phyloP scores from a whole-genome alignment of 371 early-diverging fungal species.

The Batrachochytrium dendrobatidis region DNA sequence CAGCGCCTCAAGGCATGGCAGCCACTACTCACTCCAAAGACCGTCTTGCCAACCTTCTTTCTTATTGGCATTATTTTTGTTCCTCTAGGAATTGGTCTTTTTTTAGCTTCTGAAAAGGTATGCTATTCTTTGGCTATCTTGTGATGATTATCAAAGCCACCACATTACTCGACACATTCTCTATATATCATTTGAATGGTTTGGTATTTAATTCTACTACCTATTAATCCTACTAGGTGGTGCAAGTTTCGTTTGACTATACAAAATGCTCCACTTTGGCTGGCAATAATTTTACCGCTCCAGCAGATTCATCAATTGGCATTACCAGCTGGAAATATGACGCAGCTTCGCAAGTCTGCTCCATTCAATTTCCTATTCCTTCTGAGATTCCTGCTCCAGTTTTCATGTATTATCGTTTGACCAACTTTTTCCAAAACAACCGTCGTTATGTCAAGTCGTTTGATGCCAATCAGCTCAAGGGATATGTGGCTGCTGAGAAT shows the following conservation, averaged over 20 bases:
- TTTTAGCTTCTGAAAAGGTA: constrained; percentile 35
- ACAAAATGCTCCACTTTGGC: constrained; percentile 59
- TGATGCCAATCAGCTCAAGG: constrained; percentile 75
- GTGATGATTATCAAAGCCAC: not conserved
- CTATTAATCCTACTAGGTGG: constrained; percentile 37
- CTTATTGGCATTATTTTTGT: constrained; percentile 84
- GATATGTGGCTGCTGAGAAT: constrained; percentile 40
- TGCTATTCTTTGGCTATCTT: not conserved
- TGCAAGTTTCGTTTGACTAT: constrained; percentile 85
- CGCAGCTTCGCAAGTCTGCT: constrained; percentile 45
- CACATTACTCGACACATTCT: not conserved
- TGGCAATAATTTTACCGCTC: constrained; percentile 14
- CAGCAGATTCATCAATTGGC: not conserved
- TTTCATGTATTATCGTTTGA: constrained; percentile 89
- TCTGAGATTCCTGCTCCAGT: constrained; percentile 64
- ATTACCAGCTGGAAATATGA: constrained; percentile 36
- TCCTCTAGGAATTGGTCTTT: constrained; percentile 67
- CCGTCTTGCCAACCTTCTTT: constrained; percentile 87
- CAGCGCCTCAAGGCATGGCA: constrained; percentile 97
- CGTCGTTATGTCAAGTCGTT: constrained; percentile 90
- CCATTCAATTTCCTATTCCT: constrained; percentile 67
- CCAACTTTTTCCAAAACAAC: constrained; percentile 98
- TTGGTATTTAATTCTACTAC: not conserved
- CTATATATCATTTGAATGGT: not conserved
- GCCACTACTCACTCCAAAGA: constrained; percentile 91